Evolutionary conservation across 2,329 filamentous ascomycete species (phyloP).

Genomic region (Fusarium devonianum): DNA sequence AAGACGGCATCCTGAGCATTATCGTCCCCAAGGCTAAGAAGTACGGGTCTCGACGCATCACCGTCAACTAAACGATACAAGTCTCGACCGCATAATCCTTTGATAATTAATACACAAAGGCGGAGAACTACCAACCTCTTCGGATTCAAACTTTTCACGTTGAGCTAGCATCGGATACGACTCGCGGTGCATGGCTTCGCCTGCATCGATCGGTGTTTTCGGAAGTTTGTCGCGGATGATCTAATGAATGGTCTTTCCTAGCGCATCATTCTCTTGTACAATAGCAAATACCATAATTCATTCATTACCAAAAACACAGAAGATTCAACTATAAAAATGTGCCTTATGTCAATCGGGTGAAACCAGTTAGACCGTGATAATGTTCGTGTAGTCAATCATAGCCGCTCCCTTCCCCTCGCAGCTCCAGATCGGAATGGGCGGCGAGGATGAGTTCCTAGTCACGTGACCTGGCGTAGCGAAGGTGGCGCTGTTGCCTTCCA

Average conservation of each 20-base stretch:
- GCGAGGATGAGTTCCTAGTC: constrained; percentile 10
- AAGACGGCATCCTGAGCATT: constrained; percentile 71
- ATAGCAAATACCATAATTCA: constrained; percentile 19
- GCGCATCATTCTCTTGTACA: constrained; percentile 32
- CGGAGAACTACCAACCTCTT: background rate
- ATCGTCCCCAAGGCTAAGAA: constrained; percentile 71
- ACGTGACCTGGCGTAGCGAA: constrained; percentile 51
- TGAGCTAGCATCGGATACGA: constrained; percentile 1
- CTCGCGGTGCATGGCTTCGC: constrained; percentile 8
- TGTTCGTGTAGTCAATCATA: no score
- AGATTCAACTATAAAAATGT: background rate
- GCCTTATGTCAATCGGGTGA: background rate
- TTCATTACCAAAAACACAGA: background rate
- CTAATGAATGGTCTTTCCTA: constrained; percentile 13
- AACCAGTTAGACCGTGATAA: no score
- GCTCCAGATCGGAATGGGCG: background rate
- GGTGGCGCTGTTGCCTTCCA: constrained; percentile 38
- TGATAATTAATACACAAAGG: background rate
- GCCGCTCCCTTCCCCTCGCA: no score
- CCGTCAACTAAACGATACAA: constrained; percentile 53
- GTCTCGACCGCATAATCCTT: background rate
- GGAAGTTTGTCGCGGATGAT: constrained; percentile 16
- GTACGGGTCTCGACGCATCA: constrained; percentile 63
- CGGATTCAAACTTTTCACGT: background rate
- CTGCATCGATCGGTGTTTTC: constrained; percentile 33